Evolutionary conservation across 2,329 filamentous ascomycete genomes (phyloP), one percentile per base, ranked within the genome.

Genomic region (Neoarthrinium moseri): DNA sequence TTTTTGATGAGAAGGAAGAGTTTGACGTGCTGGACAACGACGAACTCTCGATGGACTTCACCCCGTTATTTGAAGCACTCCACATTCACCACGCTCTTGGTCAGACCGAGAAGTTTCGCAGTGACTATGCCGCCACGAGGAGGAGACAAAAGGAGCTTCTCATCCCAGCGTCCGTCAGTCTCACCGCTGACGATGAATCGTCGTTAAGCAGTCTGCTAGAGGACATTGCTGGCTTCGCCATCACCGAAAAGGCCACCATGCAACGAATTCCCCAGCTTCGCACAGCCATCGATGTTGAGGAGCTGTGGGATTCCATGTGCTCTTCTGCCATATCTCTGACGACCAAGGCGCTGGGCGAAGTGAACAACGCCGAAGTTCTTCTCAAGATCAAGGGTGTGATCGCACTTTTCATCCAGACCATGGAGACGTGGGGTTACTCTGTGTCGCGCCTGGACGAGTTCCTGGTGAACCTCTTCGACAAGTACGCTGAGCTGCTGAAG

Each of bases 291-390:
- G 94, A 99, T 71, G 91, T 96, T n/a, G 94, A 99, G 61, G 94
- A 97, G 67, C 73, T 99, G 2, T 99, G 94, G 94, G 92, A 97
- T 59, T 96, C 91, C 0, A 94, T 97, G 89, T 97, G 92, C 61
- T 89, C 91, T 59, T 84, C 86, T 35, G 86, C 89, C 1, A 90
- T 97, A 54, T 80, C 78, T 7, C 74, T 97, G 38, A 95, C 95
- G 51, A 84, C 86, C 1, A 89, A 86, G 55, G 86, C 89, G 0
- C 72, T 99, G 4, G 78, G 81, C 40, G 82, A 84, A 32, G 82
- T 99, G n/a, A 84, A 83, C 48, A 94, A 95, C 62, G 91, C 94
- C 11, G 91, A 97, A 62, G 81, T 87, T 22, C 73, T 99, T 27
- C 74, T 97, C n/a, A 95, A 94, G 64, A 91, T 96, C 60, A 99